Conservation (phyloP, 768 basidiomycete genomes). For the Coprinellus aureogranulatus region DNA sequence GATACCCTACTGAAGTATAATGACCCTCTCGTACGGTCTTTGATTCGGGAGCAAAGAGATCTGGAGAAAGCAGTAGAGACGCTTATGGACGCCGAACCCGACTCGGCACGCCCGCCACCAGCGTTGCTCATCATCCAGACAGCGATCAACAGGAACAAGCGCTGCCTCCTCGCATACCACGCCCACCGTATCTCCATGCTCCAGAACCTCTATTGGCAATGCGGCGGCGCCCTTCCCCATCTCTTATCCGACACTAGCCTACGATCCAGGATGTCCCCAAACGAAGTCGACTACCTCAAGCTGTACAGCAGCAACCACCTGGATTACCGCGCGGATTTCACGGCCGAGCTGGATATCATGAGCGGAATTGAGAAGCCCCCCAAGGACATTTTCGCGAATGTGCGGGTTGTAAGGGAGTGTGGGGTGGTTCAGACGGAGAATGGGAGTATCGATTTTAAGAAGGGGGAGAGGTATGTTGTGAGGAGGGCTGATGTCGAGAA, state of each 20-base stretch:
- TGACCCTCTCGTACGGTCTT: conserved; percentile 77
- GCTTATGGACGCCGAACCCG: conserved; percentile 22
- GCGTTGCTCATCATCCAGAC: conserved; percentile 85
- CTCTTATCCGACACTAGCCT: conserved; percentile 67
- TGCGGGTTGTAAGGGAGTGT: conserved; percentile 84
- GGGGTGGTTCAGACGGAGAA: conserved; percentile 90
- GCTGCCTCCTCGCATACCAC: conserved; percentile 94
- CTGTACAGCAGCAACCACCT: conserved; percentile 79
- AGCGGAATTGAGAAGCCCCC: conserved; percentile 81
- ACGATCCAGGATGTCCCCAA: conserved; percentile 57
- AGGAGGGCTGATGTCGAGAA: conserved; percentile 88
- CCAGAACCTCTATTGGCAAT: conserved; percentile 85
- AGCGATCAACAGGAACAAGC: conserved; percentile 87
- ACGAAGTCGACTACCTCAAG: conserved; percentile 67
- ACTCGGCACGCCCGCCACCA: conserved; percentile 42
- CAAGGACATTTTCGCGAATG: conserved; percentile 84
- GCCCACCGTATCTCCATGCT: conserved; percentile 80
- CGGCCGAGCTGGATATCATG: conserved; percentile 84
- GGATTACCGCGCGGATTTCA: conserved; percentile 81
- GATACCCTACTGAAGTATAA: conserved; percentile 91
- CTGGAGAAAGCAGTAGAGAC: conserved; percentile 60
- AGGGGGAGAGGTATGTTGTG: conserved; percentile 88
- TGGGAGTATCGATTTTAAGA: conserved; percentile 86
- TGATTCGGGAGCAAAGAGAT: conserved; percentile 89
- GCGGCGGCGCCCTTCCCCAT: conserved; percentile 83